These are phyloP conservation scores for Colletotrichum destructivum DNA, from an alignment of 2,329 filamentous ascomycete genomes.

Conservation along the genomic window DNA sequence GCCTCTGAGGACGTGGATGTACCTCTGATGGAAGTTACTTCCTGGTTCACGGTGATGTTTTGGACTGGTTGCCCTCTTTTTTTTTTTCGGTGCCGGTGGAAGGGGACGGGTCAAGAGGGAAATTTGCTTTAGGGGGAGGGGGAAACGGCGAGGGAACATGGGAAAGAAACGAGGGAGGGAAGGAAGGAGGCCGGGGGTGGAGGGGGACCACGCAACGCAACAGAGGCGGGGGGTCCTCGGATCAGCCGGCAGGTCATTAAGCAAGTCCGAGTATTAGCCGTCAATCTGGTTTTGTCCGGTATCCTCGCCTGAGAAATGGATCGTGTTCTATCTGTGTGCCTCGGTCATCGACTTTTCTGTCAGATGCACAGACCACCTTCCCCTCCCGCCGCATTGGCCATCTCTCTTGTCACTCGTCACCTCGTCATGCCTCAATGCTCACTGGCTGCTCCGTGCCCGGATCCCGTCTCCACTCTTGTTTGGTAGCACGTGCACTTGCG, in stretches of 20 bases:
- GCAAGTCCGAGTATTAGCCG: slow-evolving; percentile 23
- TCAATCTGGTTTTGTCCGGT: fast-evolving
- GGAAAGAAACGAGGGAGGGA: slow-evolving; percentile 42
- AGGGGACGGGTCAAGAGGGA: slow-evolving; percentile 37
- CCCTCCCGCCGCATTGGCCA: slow-evolving; percentile 9
- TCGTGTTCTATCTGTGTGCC: not conserved
- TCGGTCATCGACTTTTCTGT: not conserved
- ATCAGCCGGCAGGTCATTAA: not conserved
- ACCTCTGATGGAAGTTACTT: slow-evolving; percentile 61
- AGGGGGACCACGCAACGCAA: slow-evolving; percentile 9
- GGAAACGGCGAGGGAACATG: slow-evolving; percentile 37
- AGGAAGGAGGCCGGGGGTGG: slow-evolving; percentile 5
- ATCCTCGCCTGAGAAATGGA: too few relatives aligned
- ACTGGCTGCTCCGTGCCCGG: slow-evolving; percentile 35
- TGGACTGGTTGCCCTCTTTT: slow-evolving; percentile 53
- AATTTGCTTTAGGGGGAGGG: slow-evolving; percentile 37
- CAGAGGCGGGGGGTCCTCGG: slow-evolving; percentile 5
- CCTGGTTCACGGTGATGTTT: slow-evolving; percentile 55
- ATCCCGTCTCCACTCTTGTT: not conserved
- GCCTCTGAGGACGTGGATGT: slow-evolving; percentile 46
- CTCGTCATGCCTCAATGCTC: slow-evolving; percentile 34
- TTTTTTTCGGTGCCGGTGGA: slow-evolving; percentile 45
- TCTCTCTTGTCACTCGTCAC: slow-evolving; percentile 35
- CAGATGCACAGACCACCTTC: slow-evolving; percentile 15
- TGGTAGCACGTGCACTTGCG: not conserved